Percentiles rank a stretch among this genome's conserved stretches.
Conservation (phyloP, 2,329 filamentous ascomycete genomes). For the Pezicula rhizophila region DNA sequence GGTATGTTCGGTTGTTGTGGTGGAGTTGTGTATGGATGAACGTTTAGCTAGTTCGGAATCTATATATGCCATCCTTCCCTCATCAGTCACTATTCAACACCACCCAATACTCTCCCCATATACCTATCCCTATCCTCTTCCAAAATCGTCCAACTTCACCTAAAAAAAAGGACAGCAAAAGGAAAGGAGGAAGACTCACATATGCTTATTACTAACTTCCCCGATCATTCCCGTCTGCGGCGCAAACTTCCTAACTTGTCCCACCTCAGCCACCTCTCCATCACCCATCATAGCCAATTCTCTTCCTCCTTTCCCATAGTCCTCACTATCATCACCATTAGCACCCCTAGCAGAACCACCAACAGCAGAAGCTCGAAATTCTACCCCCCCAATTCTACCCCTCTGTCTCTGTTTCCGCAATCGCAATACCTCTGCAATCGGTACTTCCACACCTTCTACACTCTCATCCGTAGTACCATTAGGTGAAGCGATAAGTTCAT, state of each 20-base stretch:
- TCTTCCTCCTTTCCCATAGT: slow-evolving; percentile 5
- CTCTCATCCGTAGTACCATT: slow-evolving; percentile 7
- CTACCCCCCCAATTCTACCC: slow-evolving; percentile 47
- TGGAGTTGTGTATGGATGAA: slow-evolving; percentile 27
- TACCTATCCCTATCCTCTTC: slow-evolving; percentile 7
- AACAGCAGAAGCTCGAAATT: slow-evolving; percentile 36
- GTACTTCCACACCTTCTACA: slow-evolving; percentile 32
- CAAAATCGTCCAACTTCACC: background rate
- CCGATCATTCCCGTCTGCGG: slow-evolving; percentile 64
- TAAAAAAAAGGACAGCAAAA: background rate
- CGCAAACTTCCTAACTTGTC: slow-evolving; percentile 51
- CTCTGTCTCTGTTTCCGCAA: slow-evolving; percentile 45
- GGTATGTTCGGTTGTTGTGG: background rate
- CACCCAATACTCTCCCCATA: slow-evolving; percentile 3
- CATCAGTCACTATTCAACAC: slow-evolving; percentile 49
- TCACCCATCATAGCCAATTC: background rate
- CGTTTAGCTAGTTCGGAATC: slow-evolving; percentile 70
- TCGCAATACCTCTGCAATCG: slow-evolving; percentile 45
- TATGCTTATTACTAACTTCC: slow-evolving; percentile 64
- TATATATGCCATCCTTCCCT: slow-evolving; percentile 78
- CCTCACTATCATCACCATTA: background rate
- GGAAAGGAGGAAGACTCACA: slow-evolving; percentile 52
- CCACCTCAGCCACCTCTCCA: slow-evolving; percentile 3
- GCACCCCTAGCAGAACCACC: background rate
- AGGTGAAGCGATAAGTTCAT: slow-evolving; percentile 21